Base-by-base conservation (phyloP, 2,329 filamentous ascomycete genomes). In the Uncinocarpus reesii region DNA sequence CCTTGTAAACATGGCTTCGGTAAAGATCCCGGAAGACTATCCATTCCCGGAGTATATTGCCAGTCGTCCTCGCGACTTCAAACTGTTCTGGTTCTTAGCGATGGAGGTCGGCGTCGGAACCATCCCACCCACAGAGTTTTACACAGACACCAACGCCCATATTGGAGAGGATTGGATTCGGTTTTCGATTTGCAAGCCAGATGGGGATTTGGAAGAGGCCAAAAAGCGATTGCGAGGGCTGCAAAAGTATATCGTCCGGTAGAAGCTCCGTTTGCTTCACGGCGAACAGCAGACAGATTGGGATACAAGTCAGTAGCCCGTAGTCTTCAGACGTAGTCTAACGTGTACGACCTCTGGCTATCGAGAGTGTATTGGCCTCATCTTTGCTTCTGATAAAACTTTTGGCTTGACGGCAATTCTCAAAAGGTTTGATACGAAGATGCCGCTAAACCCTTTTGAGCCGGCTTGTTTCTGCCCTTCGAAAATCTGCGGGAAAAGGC, bases 101-200 rank as follows among this genome's bases (percentile, higher is more conserved):
- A 89, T 89, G 65, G 90, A 98, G 71, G 74, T 98, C 16, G 92
- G 92, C 7, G 87, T 98, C 23, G 92, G 92, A 2, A 89, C 90
- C 7, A 95, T 98, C 53, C 92, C 92, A 15, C 92, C 92, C 0
- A 95, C 89, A 0, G 92, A 98, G 67, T 98, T 98, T 67, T 96
- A 95, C 65, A 95, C 90, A 0, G 81, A 86, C 15, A 71, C 67
- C 36, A 95, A 95, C 61, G 80, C 84, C 23, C 80, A 85, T 59
- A 79, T 95, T 57, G 92, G 86, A 0, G 86, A 95, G 72, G 84
- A 96, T 59, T 98, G 93, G 70, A 75, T 98, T 60, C 77, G 92
- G 20, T 96, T 96, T 63, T 92, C 92, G 0, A 88, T 98, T 1
- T 98, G 92, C 72, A 98, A 98, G 74, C 79, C 90, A 28, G 88